Percentiles rank a stretch among this genome's conserved stretches.
Evolutionary conservation across 176 grass and related monocot genomes (phyloP).

Genomic region (Oryza nivara): DNA sequence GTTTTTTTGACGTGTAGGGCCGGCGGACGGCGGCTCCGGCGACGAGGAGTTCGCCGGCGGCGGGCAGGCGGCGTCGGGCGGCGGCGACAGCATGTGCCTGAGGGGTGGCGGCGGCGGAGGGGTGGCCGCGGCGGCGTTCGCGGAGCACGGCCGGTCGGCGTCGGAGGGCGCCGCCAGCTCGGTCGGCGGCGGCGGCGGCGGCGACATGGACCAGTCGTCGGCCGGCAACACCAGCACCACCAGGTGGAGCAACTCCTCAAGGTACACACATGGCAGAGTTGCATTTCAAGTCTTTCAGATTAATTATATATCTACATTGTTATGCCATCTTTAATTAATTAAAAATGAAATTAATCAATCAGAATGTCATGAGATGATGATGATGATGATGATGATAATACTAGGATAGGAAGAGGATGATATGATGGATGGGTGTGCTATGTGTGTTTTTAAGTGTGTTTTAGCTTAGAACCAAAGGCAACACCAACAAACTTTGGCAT

Average conservation of each 20-base stretch:
- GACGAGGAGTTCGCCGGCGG: conserved; percentile 71
- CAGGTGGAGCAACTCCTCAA: conserved; percentile 94
- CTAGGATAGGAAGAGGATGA: too few species aligned
- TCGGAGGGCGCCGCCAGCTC: conserved; percentile 63
- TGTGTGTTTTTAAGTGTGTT: not conserved
- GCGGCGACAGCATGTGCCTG: conserved; percentile 45
- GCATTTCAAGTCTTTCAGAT: not conserved
- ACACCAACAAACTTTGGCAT: conserved; percentile 31
- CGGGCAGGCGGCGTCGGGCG: conserved; percentile 41
- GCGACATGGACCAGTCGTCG: conserved; percentile 64
- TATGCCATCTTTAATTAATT: too few species aligned
- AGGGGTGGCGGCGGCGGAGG: not conserved
- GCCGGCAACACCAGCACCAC: conserved; percentile 63
- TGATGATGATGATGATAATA: not conserved
- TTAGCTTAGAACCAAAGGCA: conserved; percentile 41
- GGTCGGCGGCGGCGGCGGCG: not conserved
- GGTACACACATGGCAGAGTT: conserved; percentile 43
- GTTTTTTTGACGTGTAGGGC: conserved; percentile 38
- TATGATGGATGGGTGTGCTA: not conserved
- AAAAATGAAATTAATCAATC: not conserved
- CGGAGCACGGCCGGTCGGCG: conserved; percentile 43
- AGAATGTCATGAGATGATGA: too few species aligned
- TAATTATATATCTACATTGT: not conserved
- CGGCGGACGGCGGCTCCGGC: conserved; percentile 71
- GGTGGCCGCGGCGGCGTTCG: not conserved